Evolutionary conservation across 495 filamentous ascomycete species (phyloP).

Genomic region (Jackrogersella minutella): DNA sequence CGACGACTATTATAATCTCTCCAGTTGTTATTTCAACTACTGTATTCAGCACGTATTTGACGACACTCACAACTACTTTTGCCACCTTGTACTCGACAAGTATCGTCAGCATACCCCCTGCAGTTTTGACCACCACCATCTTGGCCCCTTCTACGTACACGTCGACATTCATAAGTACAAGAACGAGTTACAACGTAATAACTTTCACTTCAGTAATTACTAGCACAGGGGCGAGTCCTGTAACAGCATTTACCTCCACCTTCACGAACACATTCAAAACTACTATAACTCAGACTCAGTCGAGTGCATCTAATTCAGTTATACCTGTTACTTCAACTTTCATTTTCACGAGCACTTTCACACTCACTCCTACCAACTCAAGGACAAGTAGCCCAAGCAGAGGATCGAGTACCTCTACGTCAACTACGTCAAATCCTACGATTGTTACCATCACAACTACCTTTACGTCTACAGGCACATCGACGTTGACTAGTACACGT

Average conservation of each 20-base stretch:
- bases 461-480: background rate
- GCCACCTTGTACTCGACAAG: background rate
- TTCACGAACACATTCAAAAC: background rate
- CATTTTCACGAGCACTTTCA: background rate
- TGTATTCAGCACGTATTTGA: background rate
- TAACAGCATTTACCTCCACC: background rate
- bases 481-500: background rate
- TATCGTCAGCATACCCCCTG: constrained; percentile 6
- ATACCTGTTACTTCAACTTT: constrained; percentile 1
- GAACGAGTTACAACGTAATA: background rate
- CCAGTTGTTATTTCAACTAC: background rate
- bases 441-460: too few relatives aligned
- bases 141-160: constrained; percentile 4
- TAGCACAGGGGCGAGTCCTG: background rate
- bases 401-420: background rate
- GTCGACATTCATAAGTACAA: constrained; percentile 15
- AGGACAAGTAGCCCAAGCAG: background rate
- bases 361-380: background rate
- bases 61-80: background rate
- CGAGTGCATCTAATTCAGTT: constrained; percentile 3
- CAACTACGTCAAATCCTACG: too few relatives aligned
- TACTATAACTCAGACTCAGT: background rate
- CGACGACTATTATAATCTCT: background rate
- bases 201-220: constrained; percentile 3
- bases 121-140: background rate